These are phyloP conservation scores for Thinopyrum elongatum DNA, from an alignment of 176 grass and related monocot genomes.

Conservation along the genomic window DNA sequence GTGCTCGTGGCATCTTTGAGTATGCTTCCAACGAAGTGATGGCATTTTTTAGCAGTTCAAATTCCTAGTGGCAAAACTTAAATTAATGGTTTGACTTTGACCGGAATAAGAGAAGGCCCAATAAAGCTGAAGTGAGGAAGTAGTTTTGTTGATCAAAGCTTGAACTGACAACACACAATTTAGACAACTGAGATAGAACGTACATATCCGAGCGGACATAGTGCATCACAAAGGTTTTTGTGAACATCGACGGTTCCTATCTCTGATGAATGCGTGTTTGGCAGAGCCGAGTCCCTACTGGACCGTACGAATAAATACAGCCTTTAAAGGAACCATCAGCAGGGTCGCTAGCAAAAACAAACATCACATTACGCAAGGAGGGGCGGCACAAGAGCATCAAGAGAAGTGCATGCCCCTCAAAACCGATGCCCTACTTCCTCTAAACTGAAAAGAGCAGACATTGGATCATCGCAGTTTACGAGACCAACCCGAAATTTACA, in stretches of 20 bases:
- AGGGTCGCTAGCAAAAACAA: background rate
- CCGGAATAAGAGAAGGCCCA: too few relatives aligned
- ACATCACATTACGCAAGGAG: background rate
- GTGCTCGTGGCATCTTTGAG: too few relatives aligned
- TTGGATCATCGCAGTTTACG: constrained; percentile 20
- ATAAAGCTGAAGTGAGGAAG: too few relatives aligned
- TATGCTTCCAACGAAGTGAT: too few relatives aligned
- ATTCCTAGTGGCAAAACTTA: too few relatives aligned
- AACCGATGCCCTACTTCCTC: constrained; percentile 21
- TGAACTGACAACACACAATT: background rate
- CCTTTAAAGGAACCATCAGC: background rate
- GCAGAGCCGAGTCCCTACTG: background rate
- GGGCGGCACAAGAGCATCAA: background rate
- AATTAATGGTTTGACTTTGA: too few relatives aligned
- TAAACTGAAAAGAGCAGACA: constrained; percentile 36
- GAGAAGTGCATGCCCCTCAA: constrained; percentile 14
- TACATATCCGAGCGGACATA: background rate
- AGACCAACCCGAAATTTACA: constrained; percentile 55
- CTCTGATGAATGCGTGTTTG: background rate
- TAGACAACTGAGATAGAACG: background rate
- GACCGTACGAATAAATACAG: constrained; percentile 19
- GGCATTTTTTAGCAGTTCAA: too few relatives aligned
- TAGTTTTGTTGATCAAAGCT: background rate
- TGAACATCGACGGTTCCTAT: background rate
- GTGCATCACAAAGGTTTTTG: background rate